A percentile compares a stretch with the other conserved stretches of the same genome.
These are phyloP conservation scores for Talaromyces rugulosus DNA, from an alignment of 2,329 filamentous ascomycete species.

Conservation along the genomic window DNA sequence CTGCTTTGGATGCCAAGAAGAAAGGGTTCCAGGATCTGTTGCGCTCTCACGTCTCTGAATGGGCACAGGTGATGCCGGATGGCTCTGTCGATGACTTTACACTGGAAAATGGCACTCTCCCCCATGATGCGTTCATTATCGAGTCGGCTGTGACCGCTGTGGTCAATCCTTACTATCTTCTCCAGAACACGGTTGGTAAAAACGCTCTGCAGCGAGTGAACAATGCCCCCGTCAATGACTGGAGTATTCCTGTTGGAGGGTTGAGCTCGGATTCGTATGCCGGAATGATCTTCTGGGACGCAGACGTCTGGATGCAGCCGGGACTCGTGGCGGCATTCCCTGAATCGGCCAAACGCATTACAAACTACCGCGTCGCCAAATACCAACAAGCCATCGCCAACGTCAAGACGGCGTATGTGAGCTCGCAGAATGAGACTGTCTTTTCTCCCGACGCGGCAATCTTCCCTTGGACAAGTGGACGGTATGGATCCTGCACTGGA, in stretches of 20 bases:
- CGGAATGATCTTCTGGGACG: conserved; percentile 63
- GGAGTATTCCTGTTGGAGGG: conserved; percentile 66
- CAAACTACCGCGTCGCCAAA: conserved; percentile 59
- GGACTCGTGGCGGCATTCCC: conserved; percentile 62
- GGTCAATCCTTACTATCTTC: conserved; percentile 44
- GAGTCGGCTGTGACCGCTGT: conserved; percentile 49
- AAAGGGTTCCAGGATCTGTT: conserved; percentile 56
- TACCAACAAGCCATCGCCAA: conserved; percentile 59
- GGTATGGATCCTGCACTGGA: conserved; percentile 65
- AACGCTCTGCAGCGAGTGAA: conserved; percentile 51
- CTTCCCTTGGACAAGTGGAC: conserved; percentile 64
- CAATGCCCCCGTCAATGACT: conserved; percentile 51
- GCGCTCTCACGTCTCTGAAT: conserved; percentile 56
- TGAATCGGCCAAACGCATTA: conserved; percentile 57
- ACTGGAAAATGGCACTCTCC: conserved; percentile 53
- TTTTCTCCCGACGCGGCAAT: conserved; percentile 58
- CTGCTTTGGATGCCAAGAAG: conserved; percentile 47
- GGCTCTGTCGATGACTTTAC: conserved; percentile 62
- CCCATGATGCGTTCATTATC: conserved; percentile 52
- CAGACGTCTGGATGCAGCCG: conserved; percentile 65
- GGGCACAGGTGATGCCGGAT: conserved; percentile 57
- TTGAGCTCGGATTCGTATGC: conserved; percentile 64
- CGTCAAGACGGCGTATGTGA: conserved; percentile 50
- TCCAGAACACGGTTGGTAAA: conserved; percentile 48
- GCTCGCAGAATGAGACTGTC: conserved; percentile 57